Evolutionary conservation across 23 red algal species (phyloP), one percentile per base, ranked within the genome.

Genomic region (Gracilaria vermiculophylla): DNA sequence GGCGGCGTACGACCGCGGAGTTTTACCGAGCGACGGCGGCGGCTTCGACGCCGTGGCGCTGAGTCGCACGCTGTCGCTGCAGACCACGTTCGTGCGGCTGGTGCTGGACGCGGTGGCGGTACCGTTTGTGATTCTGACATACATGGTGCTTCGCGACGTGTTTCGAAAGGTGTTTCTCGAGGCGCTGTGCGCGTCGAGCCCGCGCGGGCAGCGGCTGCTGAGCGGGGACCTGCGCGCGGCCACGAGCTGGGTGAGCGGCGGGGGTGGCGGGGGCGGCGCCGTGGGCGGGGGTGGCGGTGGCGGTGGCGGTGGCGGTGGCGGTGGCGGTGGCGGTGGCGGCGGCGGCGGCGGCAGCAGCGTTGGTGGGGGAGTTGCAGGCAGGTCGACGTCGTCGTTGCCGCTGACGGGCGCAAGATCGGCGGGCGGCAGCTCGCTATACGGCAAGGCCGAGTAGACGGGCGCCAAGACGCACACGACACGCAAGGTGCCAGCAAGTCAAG

Each of bases 161-260:
- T 87, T 75, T 29, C 65, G 64, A 76, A 53, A 62, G 27, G 66
- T 87, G 19, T 87, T 87, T 29, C 67, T 87, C 21, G 67, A 87
- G 66, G 83, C 70, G 4, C 11, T 78, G 64, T 70, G 34, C 64
- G 34, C 64, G 12, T 31, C 64, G 3, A 70, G 64, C 42, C 64
- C 64, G 64, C 64, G 64, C 16, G 64, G 64, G 19, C 64, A 70
- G 3, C 64, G 64, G 15, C 24, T 70, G 34, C 37, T 70, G 34
- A 23, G 33, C 34, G 64, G 64, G 39, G 64, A 70, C 24, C 8
- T 70, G 15, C 64, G 11, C 6, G 64, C 64, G 3, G 64, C 64
- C 64, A 43, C 64, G 3, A 70, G 17, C 37, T 70, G 64, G 64
- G 6, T n/a, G 4, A 70, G 7, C 24, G 37, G 15, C 4, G 10